phyloP scores from a whole-genome alignment of 179 eudicot genomes.

The Silene noctiflora region DNA sequence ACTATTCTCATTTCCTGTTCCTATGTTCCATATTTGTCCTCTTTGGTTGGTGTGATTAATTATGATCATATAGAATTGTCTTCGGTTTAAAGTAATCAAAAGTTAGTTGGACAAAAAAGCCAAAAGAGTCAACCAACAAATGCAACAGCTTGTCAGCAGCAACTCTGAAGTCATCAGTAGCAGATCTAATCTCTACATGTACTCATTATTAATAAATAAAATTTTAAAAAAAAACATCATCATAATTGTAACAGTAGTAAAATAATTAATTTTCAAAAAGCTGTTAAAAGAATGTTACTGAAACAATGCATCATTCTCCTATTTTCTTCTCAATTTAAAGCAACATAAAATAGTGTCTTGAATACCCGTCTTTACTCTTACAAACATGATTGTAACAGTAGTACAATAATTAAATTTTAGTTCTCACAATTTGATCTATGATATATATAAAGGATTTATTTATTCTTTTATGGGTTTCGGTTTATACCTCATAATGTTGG shows the following conservation, averaged over 20 bases:
- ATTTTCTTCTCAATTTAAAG: neutral
- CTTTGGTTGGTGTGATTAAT: neutral
- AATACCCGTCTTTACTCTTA: neutral
- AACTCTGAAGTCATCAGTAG: neutral
- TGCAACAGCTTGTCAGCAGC: too few relatives aligned
- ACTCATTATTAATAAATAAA: neutral
- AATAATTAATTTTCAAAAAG: slow-evolving; percentile 2
- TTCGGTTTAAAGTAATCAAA: neutral
- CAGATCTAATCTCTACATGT: neutral
- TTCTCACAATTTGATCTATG: slow-evolving; percentile 20
- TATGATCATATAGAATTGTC: neutral
- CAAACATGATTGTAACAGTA: neutral
- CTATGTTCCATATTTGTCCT: neutral
- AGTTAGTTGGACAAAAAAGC: neutral
- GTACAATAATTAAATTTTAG: neutral
- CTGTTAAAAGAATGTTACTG: neutral
- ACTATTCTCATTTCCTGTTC: neutral
- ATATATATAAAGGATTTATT: neutral
- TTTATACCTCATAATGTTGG: slow-evolving; percentile 9
- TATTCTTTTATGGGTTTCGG: neutral
- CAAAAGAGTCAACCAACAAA: neutral
- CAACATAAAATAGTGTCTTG: slow-evolving; percentile 2
- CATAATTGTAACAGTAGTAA: neutral
- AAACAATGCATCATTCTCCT: neutral
- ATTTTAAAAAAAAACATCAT: too few relatives aligned